Percentiles rank a stretch among this genome's conserved stretches.
Evolutionary conservation across 2,329 filamentous ascomycete genomes (phyloP).

Genomic region (Emergomyces africanus): DNA sequence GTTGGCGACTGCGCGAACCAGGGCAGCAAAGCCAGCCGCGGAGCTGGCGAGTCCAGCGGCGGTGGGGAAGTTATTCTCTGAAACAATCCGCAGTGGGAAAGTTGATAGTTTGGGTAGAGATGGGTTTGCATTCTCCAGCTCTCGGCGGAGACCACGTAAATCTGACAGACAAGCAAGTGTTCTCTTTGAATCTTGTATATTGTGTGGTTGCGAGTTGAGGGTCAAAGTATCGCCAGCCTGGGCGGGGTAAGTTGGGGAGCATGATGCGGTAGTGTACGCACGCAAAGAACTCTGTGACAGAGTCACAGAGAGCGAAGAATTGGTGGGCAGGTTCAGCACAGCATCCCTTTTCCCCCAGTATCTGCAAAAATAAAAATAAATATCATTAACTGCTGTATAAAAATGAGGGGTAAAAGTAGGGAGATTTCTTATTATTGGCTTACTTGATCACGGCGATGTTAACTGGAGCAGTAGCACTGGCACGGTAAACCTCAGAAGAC

Average conservation of each 20-base stretch:
- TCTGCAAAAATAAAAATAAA: constrained; percentile 31
- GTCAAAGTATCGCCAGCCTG: constrained; percentile 54
- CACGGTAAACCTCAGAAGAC: constrained; percentile 55
- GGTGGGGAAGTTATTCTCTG: constrained; percentile 98
- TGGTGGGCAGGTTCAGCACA: constrained; percentile 91
- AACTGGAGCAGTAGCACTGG: constrained; percentile 91
- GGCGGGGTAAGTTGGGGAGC: constrained; percentile 56
- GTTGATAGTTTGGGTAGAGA: constrained; percentile 70
- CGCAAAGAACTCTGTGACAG: constrained; percentile 88
- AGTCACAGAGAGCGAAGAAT: constrained; percentile 93
- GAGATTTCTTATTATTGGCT: constrained; percentile 13
- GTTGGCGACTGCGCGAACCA: constrained; percentile 72
- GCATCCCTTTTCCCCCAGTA: constrained; percentile 98
- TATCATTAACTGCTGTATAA: background rate
- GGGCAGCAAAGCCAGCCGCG: constrained; percentile 53
- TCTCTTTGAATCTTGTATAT: constrained; percentile 66
- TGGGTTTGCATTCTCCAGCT: constrained; percentile 58
- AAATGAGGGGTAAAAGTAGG: constrained; percentile 3
- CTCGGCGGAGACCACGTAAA: constrained; percentile 62
- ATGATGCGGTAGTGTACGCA: constrained; percentile 90
- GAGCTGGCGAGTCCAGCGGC: constrained; percentile 68
- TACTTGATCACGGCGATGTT: constrained; percentile 98
- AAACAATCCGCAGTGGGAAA: constrained; percentile 72
- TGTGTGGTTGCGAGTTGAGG: constrained; percentile 71
- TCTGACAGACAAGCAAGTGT: constrained; percentile 92